Conservation (phyloP, 2,329 filamentous ascomycete species). For the Aspergillus floridensis region DNA sequence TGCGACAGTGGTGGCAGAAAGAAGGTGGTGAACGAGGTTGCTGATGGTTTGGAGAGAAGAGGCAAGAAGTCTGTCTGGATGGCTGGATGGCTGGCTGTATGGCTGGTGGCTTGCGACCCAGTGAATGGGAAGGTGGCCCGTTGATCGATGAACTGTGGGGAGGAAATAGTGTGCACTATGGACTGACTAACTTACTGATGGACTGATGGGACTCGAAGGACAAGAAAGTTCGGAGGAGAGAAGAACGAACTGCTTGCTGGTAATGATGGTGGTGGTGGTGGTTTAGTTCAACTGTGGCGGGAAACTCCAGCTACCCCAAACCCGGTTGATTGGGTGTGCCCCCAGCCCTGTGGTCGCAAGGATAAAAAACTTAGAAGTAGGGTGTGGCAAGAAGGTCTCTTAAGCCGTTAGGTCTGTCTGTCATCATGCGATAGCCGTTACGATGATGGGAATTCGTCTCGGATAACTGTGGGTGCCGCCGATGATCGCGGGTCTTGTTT, state of each 20-base stretch:
- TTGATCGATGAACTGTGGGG: not conserved
- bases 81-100: not conserved
- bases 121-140: not conserved
- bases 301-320: not conserved
- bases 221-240: not conserved
- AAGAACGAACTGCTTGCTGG: not conserved
- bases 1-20: not conserved
- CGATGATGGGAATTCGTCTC: not conserved
- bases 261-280: not conserved
- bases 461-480: not conserved
- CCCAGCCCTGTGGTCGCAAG: not conserved
- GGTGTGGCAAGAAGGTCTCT: not conserved
- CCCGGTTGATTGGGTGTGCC: not conserved
- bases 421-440: not conserved
- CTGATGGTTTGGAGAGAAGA: not conserved
- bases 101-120: not conserved
- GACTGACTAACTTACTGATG: not conserved
- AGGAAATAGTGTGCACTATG: not conserved
- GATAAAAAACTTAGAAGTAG: not conserved
- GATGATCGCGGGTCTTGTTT: not conserved
- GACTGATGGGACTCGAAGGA: not conserved
- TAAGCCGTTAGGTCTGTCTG: not conserved
- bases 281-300: slow-evolving; percentile 8
- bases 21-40: not conserved
- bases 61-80: not conserved